phyloP scores from a whole-genome alignment of 192 early-diverging fungal species.

The Dispira parvispora region DNA sequence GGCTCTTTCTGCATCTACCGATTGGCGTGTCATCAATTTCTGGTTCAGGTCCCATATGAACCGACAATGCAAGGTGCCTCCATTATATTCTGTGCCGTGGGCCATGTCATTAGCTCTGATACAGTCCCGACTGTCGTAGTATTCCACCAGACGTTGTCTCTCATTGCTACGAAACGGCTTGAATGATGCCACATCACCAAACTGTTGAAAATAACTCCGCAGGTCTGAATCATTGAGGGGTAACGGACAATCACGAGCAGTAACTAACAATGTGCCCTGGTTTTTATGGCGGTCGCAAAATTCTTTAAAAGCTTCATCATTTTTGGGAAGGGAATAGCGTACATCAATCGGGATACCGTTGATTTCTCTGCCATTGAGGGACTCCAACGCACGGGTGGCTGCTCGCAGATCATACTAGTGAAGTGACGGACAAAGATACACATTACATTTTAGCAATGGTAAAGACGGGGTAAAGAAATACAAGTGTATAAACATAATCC shows the following conservation, averaged over 20 bases:
- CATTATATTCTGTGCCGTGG: not conserved
- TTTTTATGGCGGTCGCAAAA: constrained; percentile 1
- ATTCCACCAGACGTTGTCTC: constrained; percentile 1
- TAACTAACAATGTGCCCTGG: constrained; percentile 6
- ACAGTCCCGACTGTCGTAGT: constrained; percentile 9
- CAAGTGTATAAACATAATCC: not conserved
- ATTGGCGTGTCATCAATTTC: not conserved
- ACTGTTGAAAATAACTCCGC: constrained; percentile 5
- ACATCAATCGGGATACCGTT: constrained; percentile 5
- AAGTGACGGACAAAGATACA: not conserved
- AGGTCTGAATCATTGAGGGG: not conserved
- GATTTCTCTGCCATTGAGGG: not conserved
- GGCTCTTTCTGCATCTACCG: no score
- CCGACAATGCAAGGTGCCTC: constrained; percentile 1
- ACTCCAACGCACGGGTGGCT: not conserved
- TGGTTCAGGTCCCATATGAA: constrained; percentile 7
- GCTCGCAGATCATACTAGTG: constrained; percentile 7
- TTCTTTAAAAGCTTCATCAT: not conserved
- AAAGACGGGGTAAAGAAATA: not conserved
- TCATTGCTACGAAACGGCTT: not conserved
- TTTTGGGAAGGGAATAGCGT: constrained; percentile 1
- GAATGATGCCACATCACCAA: constrained; percentile 1
- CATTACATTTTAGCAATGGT: not conserved
- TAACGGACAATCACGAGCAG: not conserved
- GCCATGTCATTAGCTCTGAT: not conserved